Evolutionary conservation across 306 rosid species (phyloP).

Genomic region (Luffa acutangula): DNA sequence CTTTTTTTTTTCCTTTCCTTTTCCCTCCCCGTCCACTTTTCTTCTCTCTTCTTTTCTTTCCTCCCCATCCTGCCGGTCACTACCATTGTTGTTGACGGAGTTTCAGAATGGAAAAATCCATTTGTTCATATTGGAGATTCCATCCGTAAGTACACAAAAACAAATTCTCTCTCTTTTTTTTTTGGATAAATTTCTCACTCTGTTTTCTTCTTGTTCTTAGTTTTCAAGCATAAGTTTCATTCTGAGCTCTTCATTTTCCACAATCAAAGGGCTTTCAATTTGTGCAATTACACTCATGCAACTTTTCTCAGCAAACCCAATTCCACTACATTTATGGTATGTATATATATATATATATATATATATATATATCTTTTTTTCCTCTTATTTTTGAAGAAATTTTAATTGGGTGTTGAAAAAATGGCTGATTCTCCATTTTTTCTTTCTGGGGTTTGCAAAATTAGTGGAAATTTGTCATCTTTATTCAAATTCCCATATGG

Average conservation of each 20-base stretch:
- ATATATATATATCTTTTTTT: slow-evolving; percentile 13
- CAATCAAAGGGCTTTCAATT: slow-evolving; percentile 55
- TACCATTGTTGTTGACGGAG: slow-evolving; percentile 59
- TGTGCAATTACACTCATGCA: slow-evolving; percentile 70
- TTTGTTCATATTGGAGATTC: slow-evolving; percentile 66
- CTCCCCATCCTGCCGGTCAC: background rate
- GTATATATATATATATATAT: slow-evolving; percentile 19
- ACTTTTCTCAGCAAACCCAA: slow-evolving; percentile 50
- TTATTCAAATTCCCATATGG: no score
- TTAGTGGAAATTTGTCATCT: no score
- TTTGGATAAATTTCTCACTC: background rate
- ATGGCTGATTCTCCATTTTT: background rate
- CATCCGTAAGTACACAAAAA: slow-evolving; percentile 42
- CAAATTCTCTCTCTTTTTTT: background rate
- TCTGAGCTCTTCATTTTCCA: slow-evolving; percentile 80
- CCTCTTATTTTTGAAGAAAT: no score
- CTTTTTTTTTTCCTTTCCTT: no score
- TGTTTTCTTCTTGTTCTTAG: slow-evolving; percentile 19
- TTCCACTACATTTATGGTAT: slow-evolving; percentile 39
- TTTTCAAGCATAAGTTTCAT: slow-evolving; percentile 61
- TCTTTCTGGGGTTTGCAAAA: no score
- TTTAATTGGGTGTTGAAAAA: no score
- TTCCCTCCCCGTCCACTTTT: no score
- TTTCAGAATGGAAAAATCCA: slow-evolving; percentile 74
- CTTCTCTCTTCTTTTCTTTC: no score